phyloP scores from a whole-genome alignment of 306 rosid species.

The Cicer judaicum region DNA sequence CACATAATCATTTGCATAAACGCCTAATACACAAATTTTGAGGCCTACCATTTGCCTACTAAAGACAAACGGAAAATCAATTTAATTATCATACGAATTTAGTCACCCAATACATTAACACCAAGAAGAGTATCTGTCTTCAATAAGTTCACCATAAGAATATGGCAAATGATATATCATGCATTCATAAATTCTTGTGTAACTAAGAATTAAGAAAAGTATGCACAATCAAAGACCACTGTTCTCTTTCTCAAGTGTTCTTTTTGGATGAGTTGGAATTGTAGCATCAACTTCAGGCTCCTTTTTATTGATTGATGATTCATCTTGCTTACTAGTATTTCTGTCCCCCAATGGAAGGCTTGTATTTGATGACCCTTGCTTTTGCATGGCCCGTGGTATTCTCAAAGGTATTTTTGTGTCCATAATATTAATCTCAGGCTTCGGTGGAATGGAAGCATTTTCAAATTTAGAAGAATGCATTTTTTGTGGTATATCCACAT shows the following conservation, averaged over 20 bases:
- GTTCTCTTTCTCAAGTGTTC: conserved; percentile 82
- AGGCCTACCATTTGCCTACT: neutral
- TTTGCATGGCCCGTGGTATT: conserved; percentile 87
- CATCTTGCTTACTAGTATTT: conserved; percentile 67
- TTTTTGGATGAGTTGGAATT: conserved; percentile 57
- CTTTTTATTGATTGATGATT: conserved; percentile 50
- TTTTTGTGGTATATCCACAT: conserved; percentile 41
- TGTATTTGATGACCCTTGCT: conserved; percentile 53
- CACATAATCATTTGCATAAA: too few relatives aligned
- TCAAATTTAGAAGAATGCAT: conserved; percentile 35
- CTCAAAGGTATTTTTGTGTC: conserved; percentile 63
- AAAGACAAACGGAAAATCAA: conserved; percentile 24
- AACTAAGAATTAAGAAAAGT: neutral
- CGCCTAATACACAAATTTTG: too few relatives aligned
- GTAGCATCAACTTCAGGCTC: conserved; percentile 58
- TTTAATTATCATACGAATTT: neutral
- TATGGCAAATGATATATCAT: conserved; percentile 37
- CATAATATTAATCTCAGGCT: conserved; percentile 39
- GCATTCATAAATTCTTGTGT: neutral
- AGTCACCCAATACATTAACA: conserved; percentile 11
- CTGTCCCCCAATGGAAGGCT: conserved; percentile 67
- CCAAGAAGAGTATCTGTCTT: neutral
- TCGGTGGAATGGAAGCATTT: conserved; percentile 40
- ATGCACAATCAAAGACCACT: conserved; percentile 51
- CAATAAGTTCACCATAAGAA: conserved; percentile 40